Conservation (phyloP, 768 basidiomycete genomes). For the Cyclocybe cylindracea region DNA sequence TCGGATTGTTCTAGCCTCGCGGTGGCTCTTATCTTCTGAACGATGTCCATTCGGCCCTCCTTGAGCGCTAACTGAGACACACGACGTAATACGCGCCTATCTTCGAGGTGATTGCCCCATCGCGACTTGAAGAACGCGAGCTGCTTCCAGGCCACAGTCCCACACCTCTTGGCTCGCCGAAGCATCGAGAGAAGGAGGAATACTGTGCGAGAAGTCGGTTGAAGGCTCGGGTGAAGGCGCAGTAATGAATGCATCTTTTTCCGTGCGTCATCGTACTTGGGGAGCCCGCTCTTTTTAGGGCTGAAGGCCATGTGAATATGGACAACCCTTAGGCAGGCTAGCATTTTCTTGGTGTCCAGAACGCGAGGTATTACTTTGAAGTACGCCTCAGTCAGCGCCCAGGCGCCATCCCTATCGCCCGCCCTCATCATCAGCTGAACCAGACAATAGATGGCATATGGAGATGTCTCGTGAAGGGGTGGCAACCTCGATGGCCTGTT, state of each 20-base stretch:
- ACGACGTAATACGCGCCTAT: slow-evolving; percentile 60
- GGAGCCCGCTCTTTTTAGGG: slow-evolving; percentile 35
- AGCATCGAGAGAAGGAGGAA: slow-evolving; percentile 59
- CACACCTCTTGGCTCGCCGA: slow-evolving; percentile 48
- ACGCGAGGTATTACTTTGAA: slow-evolving; percentile 47
- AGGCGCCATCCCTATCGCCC: slow-evolving; percentile 38
- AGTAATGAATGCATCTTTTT: slow-evolving; percentile 47
- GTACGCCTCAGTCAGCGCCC: slow-evolving; percentile 48
- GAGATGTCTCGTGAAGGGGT: slow-evolving; percentile 34
- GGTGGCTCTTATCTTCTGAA: slow-evolving; percentile 18
- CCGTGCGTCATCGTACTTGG: slow-evolving; percentile 44
- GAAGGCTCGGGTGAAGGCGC: slow-evolving; percentile 45
- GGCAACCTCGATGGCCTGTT: slow-evolving; percentile 18
- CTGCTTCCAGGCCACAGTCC: slow-evolving; percentile 49
- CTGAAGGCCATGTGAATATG: slow-evolving; percentile 47
- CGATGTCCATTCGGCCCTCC: slow-evolving; percentile 61
- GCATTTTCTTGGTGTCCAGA: slow-evolving; percentile 34
- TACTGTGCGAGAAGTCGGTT: slow-evolving; percentile 60
- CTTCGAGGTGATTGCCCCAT: slow-evolving; percentile 60
- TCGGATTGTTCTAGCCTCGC: slow-evolving; percentile 5
- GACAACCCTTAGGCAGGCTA: slow-evolving; percentile 51
- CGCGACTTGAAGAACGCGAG: slow-evolving; percentile 44
- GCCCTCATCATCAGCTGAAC: slow-evolving; percentile 47
- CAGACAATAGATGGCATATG: slow-evolving; percentile 45
- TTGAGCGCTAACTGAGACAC: slow-evolving; percentile 61